Conservation (phyloP, 495 filamentous ascomycete genomes). For the Hypoxylon crocopeplum region DNA sequence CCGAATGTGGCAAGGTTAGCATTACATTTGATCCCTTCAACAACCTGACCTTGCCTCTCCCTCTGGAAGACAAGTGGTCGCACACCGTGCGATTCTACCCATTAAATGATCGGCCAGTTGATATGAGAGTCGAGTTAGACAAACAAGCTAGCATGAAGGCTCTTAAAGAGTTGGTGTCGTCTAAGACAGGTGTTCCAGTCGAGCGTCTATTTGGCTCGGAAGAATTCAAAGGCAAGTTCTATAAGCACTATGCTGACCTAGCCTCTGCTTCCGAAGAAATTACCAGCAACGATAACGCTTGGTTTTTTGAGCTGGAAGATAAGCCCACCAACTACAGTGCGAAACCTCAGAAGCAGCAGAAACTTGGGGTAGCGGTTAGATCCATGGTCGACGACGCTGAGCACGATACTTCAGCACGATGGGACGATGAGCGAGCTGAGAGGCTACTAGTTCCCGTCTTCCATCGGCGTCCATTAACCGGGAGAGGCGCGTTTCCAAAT, state of each 20-base stretch:
- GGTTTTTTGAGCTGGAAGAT: constrained; percentile 81
- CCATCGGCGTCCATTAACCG: constrained; percentile 57
- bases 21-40: constrained; percentile 99
- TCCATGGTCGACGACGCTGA: constrained; percentile 61
- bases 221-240: constrained; percentile 81
- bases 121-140: constrained; percentile 85
- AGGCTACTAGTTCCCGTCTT: constrained; percentile 80
- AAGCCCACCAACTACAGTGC: constrained; percentile 77
- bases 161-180: constrained; percentile 78
- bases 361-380: constrained; percentile 44
- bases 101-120: constrained; percentile 65
- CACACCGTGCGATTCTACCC: constrained; percentile 77
- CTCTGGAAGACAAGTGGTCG: constrained; percentile 78
- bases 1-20: constrained; percentile 89
- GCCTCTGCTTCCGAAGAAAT: constrained; percentile 74
- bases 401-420: constrained; percentile 58
- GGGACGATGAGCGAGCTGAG: constrained; percentile 71
- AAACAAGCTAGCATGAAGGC: constrained; percentile 75
- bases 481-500: constrained; percentile 10
- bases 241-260: constrained; percentile 76
- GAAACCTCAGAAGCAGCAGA: constrained; percentile 56
- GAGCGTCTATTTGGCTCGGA: constrained; percentile 76
- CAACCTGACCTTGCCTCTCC: constrained; percentile 88
- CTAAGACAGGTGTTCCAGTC: constrained; percentile 65
- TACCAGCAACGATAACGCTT: constrained; percentile 64